Base-by-base conservation (phyloP, 23 red algal species). In the Gracilaria caudata region DNA sequence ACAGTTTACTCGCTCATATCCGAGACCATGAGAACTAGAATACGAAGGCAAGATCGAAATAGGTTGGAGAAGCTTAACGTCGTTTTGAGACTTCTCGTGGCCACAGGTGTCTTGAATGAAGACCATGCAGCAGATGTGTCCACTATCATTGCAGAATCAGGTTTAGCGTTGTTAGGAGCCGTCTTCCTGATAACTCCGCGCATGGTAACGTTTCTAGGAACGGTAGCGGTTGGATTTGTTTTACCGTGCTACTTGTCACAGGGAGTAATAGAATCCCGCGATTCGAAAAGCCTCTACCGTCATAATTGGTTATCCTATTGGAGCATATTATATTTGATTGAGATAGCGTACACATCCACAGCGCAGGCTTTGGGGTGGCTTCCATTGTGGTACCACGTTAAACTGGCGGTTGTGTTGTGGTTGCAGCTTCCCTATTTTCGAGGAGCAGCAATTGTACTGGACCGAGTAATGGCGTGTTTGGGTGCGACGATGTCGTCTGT, bases 301-400 rank as follows among this genome's bases (percentile, higher is more conserved):
- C 80, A 93, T 76, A 78, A 78, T 43, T 93, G 90, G 90, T 80
- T 93, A 17, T 64, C 90, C 20, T 93, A 93, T 32, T 93, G 90
- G 90, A 77, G 56, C 12, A 51, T 78, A 19, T 68, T 83, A 17
- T 72, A 80, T 40, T 37, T 78, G 29, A 49, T 93, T 33, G 90
- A 93, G 19, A 80, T 46, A 12, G 56, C 33, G 30, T 78, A 73
- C 26, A 58, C 81, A 9, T 51, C 59, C 9, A 63, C 45, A 7
- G 30, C 53, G 20, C 28, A 68, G 3, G 14, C 33, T 26, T 37
- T 85, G 38, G 79, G 56, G 25, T 93, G 90, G 90, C 59, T 93
- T 49, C 90, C 90, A 49, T 83, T 93, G 71, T 93, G 90, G 90
- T 93, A 93, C 78, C 90, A 93, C 57, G 68, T 61, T 9, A 83